Base-by-base conservation (phyloP, 257 asterid genomes). In the Solanum virginianum region DNA sequence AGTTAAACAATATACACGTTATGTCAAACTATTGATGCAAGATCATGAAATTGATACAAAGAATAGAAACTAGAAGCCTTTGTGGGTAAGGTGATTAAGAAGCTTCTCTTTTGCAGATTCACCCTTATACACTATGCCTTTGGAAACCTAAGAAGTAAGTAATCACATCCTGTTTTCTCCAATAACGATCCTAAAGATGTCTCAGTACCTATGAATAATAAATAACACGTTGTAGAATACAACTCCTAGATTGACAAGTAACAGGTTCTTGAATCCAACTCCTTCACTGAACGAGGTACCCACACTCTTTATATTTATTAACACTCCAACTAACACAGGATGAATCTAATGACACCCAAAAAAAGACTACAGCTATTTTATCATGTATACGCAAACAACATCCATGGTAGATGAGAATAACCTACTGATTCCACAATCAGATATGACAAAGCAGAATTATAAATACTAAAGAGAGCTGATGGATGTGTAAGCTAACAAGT, bases 1-100 rank as follows among this genome's bases (percentile, higher is more conserved):
- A 86, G 56, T 71, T 84, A 56, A 62, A 77, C 45, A 56, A 88
- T 49, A 75, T 65, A 72, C 85, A 86, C 70, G 43, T 8, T 29
- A 83, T 55, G 81, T 15, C 66, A 80, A 86, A 63, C 22, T 68
- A 16, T 74, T 70, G 55, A 57, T 29, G 54, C 68, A 83, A 4
- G 43, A 80, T 29, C 51, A 66, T 57, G 66, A 70, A 20, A 75
- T 57, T 80, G 49, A 74, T 39, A 83, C 80, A 36, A 22, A 66
- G 45, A 83, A 6, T 20, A 49, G 77, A 87, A 82, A 53, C 63
- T 32, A 45, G 49, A 45, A 45, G 24, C 45, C 85, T 53, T 53
- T 3, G 4, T 17, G 0, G 15, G 65, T 5, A 26, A 51, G 49
- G 49, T 32, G 39, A 77, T 51, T 51, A 77, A 77, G 45, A 51